Evolutionary conservation across 805 yeast species (phyloP).

Genomic region (Saccharomycopsis synnaedendra): DNA sequence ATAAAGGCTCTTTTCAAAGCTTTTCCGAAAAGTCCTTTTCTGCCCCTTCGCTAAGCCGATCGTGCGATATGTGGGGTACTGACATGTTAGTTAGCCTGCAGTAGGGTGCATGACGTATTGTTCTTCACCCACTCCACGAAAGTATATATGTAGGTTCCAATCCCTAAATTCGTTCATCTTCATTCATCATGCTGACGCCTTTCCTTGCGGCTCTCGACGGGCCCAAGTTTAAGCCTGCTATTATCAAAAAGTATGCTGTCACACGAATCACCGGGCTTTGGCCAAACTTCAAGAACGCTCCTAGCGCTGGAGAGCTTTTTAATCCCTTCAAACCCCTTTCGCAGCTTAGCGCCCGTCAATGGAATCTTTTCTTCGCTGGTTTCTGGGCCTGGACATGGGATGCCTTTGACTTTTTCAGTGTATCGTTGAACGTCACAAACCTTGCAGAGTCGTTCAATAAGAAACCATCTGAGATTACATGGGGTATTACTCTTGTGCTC

Average conservation of each 20-base stretch:
- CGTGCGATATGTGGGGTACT: too few relatives aligned
- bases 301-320: not conserved
- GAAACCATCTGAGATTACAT: conserved; percentile 40
- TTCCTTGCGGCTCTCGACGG: too few relatives aligned
- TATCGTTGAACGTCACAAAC: conserved; percentile 40
- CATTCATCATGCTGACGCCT: too few relatives aligned
- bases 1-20: too few relatives aligned
- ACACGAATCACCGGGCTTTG: conserved; percentile 7
- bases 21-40: too few relatives aligned
- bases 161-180: too few relatives aligned
- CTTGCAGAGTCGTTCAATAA: conserved; percentile 39
- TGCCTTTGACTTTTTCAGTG: conserved; percentile 60
- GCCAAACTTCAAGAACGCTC: not conserved
- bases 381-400: conserved; percentile 63
- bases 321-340: conserved; percentile 26
- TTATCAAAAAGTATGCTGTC: conserved; percentile 2
- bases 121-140: too few relatives aligned
- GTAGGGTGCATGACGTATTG: too few relatives aligned
- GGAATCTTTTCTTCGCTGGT: conserved; percentile 52
- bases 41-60: too few relatives aligned
- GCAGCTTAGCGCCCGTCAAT: conserved; percentile 28
- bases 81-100: too few relatives aligned
- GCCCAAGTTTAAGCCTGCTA: not conserved
- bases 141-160: too few relatives aligned
- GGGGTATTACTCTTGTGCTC: conserved; percentile 62